Base-by-base conservation (phyloP, 2,329 filamentous ascomycete genomes). In the Berkeleyomyces rouxiae region DNA sequence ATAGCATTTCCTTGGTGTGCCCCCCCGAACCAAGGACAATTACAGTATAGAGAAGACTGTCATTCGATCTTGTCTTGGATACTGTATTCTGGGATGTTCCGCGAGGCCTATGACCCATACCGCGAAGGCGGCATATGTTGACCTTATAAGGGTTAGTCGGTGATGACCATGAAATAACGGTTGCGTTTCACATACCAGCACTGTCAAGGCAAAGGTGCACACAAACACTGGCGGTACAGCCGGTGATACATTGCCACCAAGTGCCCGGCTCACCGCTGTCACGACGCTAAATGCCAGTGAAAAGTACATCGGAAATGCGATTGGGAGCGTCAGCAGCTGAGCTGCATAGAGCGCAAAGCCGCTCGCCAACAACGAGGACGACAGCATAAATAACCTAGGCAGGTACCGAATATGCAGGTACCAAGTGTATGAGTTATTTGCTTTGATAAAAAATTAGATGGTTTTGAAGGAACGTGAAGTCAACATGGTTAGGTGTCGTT, bases 1-100 rank as follows among this genome's bases (percentile, higher is more conserved):
- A 84, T 66, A 96, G 79, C 87, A 99, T 95, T 74, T 99, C 93
- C 58, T 90, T 85, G 0, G 93, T 96, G 74, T 99, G 93, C 0
- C 93, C 93, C 40, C 93, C 93, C 2, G 88, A 95, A 61, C 93
- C 93, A 33, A 97, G 85, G 36, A 97, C 85, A 31, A 63, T 44
- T n/a, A 65, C 37, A 0, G 62, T 63, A 55, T 67, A 67, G 5
- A 62, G 37, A 4, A 63, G 59, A 6, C 46, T 7, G 7, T 31
- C 33, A 55, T 6, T 3, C n/a, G 51, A 13, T 39, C 36, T 39
- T 7, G 51, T 36, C n/a, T 6, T 36, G 3, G 33, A 9, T 37
- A 7, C 4, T 37, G 51, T 3, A 10, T 3, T 36, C 10, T 55
- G 51, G 33, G 51, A 55, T 10, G 11, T 3, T 7, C 33, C 31